Percentiles rank a stretch among this genome's conserved stretches.
These are phyloP conservation scores for Fusarium devonianum DNA, from an alignment of 2,329 filamentous ascomycete species.

Conservation along the genomic window DNA sequence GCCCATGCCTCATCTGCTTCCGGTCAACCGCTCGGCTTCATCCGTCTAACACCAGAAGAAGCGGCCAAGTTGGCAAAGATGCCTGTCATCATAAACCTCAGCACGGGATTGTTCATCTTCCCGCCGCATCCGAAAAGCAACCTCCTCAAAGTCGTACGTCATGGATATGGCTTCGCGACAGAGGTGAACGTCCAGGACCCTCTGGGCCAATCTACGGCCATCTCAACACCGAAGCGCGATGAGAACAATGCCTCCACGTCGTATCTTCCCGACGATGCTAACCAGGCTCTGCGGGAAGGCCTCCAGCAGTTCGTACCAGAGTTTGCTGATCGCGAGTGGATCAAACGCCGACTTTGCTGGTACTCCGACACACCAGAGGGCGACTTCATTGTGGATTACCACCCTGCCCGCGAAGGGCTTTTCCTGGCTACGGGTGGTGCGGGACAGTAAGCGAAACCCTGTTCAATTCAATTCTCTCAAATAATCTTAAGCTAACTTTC, in stretches of 20 bases:
- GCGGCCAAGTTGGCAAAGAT: constrained; percentile 58
- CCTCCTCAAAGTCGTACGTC: constrained; percentile 66
- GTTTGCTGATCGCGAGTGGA: constrained; percentile 60
- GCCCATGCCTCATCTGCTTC: constrained; percentile 68
- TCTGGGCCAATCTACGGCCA: constrained; percentile 13
- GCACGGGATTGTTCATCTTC: constrained; percentile 62
- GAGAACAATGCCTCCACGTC: constrained; percentile 51
- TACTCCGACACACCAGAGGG: constrained; percentile 71
- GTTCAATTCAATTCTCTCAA: too few relatives aligned
- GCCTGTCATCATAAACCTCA: constrained; percentile 66
- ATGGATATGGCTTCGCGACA: constrained; percentile 63
- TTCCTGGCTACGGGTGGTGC: constrained; percentile 56
- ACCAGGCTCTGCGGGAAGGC: constrained; percentile 58
- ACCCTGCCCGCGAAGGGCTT: constrained; percentile 56
- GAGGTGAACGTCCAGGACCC: constrained; percentile 29
- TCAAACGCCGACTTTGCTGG: constrained; percentile 64
- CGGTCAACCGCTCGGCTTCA: constrained; percentile 71
- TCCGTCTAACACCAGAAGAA: constrained; percentile 66
- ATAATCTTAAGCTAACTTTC: too few relatives aligned
- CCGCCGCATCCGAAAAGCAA: constrained; percentile 57
- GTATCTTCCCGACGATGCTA: constrained; percentile 58
- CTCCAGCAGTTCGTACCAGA: constrained; percentile 62
- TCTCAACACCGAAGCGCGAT: constrained; percentile 47
- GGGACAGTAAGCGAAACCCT: constrained; percentile 30
- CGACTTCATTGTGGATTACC: constrained; percentile 66